Evolutionary conservation across 306 rosid genomes (phyloP), one percentile per base, ranked within the genome.

Genomic region (Macrotyloma uniflorum): DNA sequence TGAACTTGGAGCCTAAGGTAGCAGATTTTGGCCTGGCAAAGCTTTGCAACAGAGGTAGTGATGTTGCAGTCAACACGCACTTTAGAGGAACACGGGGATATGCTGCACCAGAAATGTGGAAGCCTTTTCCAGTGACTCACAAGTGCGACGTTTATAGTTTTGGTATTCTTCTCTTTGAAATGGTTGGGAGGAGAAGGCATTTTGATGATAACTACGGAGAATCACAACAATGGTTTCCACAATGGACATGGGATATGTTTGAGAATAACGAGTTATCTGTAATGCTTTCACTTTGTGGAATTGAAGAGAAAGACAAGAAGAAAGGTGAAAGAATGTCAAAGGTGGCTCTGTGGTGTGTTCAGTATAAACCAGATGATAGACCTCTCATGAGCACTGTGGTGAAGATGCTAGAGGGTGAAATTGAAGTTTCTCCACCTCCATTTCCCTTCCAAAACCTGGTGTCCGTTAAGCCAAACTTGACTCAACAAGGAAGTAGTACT

Each of bases 301-400:
- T 83, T 46, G 81, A 83, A 77, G 83, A 86, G 81, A 83, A 62
- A 58, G 78, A 83, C 33, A 55, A 49, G 50, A 85, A 62, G 16
- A 80, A 26, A 8, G 87, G 74, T 16, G 76, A 80, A 65, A 83
- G 87, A 59, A 73, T 83, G 87, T 51, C 70, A 43, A 86, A 51
- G 85, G 89, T 86, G 67, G 89, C 89, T 35, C 69, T 86, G 11
- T 86, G 89, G 87, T 86, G 89, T 73, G 81, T 80, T 72, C 89
- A 86, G 22, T 73, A 80, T 83, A 61, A 22, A 3, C 87, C 89
- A 28, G 59, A 65, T 43, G 83, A 83, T 70, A 86, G 89, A 16
- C 89, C 89, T 83, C 79, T 68, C 1, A 83, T 86, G 89, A 86
- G 89, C 43, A 83, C 68, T 15, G 83, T 83, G 63, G 89, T 83